Evolutionary conservation across 352 stramenopile genomes (phyloP).

Genomic region (Phytopythium ostracodes): DNA sequence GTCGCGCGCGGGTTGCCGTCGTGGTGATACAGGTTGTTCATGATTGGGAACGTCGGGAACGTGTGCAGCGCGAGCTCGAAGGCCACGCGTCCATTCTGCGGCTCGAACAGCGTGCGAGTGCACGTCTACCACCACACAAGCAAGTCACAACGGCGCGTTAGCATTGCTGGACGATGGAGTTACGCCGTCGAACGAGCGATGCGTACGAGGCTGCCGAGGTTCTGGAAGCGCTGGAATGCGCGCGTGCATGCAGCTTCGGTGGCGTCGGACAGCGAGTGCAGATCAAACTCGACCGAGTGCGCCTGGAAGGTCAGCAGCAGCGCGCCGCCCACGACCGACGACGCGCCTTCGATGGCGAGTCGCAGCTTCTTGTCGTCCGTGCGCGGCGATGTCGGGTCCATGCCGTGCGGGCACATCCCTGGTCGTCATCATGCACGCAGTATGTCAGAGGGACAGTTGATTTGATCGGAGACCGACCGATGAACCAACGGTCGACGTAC

Average conservation of each 20-base stretch:
- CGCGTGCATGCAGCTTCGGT: conserved; percentile 53
- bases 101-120: conserved; percentile 26
- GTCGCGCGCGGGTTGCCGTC: conserved; percentile 44
- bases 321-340: conserved; percentile 26
- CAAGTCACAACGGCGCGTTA: background rate
- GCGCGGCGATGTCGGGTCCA: conserved; percentile 36
- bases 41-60: conserved; percentile 68
- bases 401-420: conserved; percentile 74
- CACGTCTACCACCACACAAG: conserved; percentile 22
- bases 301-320: conserved; percentile 62
- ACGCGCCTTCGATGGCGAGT: conserved; percentile 24
- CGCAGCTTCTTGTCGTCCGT: conserved; percentile 52
- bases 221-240: conserved; percentile 70
- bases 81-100: conserved; percentile 17
- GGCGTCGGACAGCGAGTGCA: conserved; percentile 33
- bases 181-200: background rate
- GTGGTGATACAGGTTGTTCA: conserved; percentile 78
- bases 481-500: conserved; percentile 17
- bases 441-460: conserved; percentile 1
- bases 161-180: background rate
- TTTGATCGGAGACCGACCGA: background rate
- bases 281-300: conserved; percentile 66
- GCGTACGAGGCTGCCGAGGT: conserved; percentile 50
- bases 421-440: background rate
- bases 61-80: conserved; percentile 60